Evolutionary conservation across 2,329 filamentous ascomycete species (phyloP).

Genomic region (Fusarium secorum): DNA sequence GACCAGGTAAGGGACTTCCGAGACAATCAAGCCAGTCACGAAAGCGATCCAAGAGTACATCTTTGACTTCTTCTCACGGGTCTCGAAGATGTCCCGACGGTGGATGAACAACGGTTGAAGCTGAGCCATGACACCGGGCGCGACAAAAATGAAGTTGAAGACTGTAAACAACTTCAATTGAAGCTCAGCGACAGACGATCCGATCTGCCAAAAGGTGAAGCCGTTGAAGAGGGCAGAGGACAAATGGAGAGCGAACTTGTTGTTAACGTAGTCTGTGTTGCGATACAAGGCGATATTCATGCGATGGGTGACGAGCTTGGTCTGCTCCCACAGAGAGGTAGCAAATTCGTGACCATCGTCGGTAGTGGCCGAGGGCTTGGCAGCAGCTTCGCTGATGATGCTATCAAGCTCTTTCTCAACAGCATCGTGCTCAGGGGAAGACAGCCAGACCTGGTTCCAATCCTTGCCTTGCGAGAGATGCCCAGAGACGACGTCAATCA

Average conservation of each 20-base stretch:
- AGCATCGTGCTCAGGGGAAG: constrained; percentile 65
- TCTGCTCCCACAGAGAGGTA: constrained; percentile 69
- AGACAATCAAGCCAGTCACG: constrained; percentile 59
- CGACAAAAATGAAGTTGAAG: constrained; percentile 71
- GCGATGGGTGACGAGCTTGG: constrained; percentile 69
- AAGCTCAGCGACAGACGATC: constrained; percentile 57
- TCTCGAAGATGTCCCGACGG: constrained; percentile 58
- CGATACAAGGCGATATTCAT: constrained; percentile 69
- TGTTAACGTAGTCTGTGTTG: constrained; percentile 72
- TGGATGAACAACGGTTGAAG: constrained; percentile 59
- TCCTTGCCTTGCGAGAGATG: constrained; percentile 57
- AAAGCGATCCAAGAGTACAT: constrained; percentile 69
- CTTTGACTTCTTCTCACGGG: constrained; percentile 58
- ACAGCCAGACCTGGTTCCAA: constrained; percentile 75
- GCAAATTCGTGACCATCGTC: constrained; percentile 75
- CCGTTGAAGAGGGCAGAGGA: constrained; percentile 65
- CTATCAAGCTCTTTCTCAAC: constrained; percentile 69
- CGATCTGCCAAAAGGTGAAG: constrained; percentile 69
- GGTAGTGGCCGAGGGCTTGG: constrained; percentile 51
- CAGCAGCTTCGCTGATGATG: constrained; percentile 64
- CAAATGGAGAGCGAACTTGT: constrained; percentile 67
- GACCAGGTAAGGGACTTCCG: constrained; percentile 56
- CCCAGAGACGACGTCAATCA: constrained; percentile 69
- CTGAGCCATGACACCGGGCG: constrained; percentile 61
- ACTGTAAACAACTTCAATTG: constrained; percentile 66